phyloP scores from a whole-genome alignment of 2,329 filamentous ascomycete genomes.

The Delphinella strobiligena region DNA sequence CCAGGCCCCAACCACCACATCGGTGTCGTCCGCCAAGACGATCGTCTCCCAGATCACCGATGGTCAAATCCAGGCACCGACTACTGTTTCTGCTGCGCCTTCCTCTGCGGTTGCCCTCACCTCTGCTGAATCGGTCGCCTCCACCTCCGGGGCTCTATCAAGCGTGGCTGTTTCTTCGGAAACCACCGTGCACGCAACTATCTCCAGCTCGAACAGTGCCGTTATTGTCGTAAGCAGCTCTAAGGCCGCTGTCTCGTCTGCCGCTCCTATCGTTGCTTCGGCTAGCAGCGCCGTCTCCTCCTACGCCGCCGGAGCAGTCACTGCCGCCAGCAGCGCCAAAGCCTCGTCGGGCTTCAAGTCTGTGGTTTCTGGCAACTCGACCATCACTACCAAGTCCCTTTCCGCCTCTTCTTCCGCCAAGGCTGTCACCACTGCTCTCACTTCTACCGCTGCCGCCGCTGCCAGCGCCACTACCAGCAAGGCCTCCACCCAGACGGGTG shows the following conservation, averaged over 20 bases:
- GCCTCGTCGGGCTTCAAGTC: conserved; percentile 1
- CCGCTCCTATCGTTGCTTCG: background rate
- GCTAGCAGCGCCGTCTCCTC: background rate
- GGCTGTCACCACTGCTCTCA: background rate
- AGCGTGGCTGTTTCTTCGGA: conserved; percentile 2
- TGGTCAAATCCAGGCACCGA: conserved; percentile 1
- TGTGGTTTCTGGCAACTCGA: conserved; percentile 6
- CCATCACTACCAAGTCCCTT: conserved; percentile 1
- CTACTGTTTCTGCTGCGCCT: conserved; percentile 1
- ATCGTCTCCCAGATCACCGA: background rate
- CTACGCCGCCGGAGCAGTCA: background rate
- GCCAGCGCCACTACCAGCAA: background rate
- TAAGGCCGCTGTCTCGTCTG: conserved; percentile 1
- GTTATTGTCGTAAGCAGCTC: conserved; percentile 6
- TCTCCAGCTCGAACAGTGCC: background rate
- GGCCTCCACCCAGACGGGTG: conserved; percentile 3
- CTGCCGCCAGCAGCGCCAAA: background rate
- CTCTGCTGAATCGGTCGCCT: conserved; percentile 2
- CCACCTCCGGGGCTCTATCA: background rate
- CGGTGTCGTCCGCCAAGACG: background rate
- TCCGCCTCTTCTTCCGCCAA: conserved; percentile 2
- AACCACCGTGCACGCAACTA: background rate
- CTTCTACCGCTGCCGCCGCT: background rate
- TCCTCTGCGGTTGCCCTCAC: background rate
- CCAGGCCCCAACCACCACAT: conserved; percentile 1